These are phyloP conservation scores for Neopestalotiopsis clavispora DNA, from an alignment of 2,329 filamentous ascomycete species.

Conservation along the genomic window DNA sequence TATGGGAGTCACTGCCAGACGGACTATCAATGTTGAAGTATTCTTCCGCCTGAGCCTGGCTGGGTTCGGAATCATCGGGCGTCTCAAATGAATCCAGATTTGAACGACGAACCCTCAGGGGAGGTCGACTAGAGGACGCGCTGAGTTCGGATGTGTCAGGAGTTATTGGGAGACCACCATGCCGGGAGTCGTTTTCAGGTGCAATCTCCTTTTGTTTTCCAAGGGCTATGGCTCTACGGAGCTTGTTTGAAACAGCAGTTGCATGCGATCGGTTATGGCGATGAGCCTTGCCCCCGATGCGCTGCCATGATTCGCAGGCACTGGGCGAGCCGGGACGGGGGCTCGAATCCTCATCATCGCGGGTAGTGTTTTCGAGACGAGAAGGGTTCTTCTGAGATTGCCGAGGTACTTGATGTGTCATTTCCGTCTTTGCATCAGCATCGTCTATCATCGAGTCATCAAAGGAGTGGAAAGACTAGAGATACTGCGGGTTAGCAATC, in stretches of 20 bases:
- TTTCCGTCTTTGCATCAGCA: slow-evolving; percentile 36
- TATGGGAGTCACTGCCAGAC: slow-evolving; percentile 59
- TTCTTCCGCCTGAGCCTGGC: slow-evolving; percentile 38
- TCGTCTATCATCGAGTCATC: slow-evolving; percentile 28
- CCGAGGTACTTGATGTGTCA: slow-evolving; percentile 36
- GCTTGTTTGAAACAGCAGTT: slow-evolving; percentile 40
- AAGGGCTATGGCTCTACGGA: slow-evolving; percentile 42
- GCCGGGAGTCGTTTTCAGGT: slow-evolving; percentile 23
- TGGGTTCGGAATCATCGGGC: slow-evolving; percentile 50
- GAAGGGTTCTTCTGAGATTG: slow-evolving; percentile 29
- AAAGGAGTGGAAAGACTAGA: slow-evolving; percentile 26
- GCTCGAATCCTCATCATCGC: slow-evolving; percentile 38
- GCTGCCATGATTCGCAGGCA: slow-evolving; percentile 32
- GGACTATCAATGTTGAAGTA: slow-evolving; percentile 57
- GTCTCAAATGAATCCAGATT: slow-evolving; percentile 49
- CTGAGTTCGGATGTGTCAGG: slow-evolving; percentile 60
- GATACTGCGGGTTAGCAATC: slow-evolving; percentile 23
- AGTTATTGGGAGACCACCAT: slow-evolving; percentile 51
- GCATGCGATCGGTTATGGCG: slow-evolving; percentile 31
- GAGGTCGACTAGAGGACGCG: slow-evolving; percentile 33
- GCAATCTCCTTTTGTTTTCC: slow-evolving; percentile 34
- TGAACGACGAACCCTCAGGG: slow-evolving; percentile 45
- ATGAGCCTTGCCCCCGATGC: slow-evolving; percentile 26
- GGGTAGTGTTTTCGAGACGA: slow-evolving; percentile 29
- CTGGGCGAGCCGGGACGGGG: slow-evolving; percentile 40